These are phyloP conservation scores for Hibiscus tridactylites DNA, from an alignment of 345 rosid species.

Conservation along the genomic window DNA sequence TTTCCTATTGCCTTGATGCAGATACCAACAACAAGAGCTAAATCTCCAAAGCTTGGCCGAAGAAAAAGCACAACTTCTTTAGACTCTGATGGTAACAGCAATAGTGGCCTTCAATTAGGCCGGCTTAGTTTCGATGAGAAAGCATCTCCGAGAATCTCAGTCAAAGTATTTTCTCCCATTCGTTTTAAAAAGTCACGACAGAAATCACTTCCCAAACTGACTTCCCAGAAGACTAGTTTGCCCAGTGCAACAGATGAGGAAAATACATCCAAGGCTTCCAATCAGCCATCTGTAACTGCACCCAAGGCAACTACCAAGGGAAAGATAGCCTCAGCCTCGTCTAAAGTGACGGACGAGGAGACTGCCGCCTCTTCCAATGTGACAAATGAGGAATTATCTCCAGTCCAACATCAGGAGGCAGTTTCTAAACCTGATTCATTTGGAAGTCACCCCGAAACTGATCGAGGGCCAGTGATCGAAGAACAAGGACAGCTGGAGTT, in stretches of 20 bases:
- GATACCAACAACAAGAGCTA: constrained; percentile 93
- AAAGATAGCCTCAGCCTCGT: not conserved
- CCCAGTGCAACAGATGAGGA: constrained; percentile 16
- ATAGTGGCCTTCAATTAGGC: constrained; percentile 21
- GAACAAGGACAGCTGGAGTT: constrained; percentile 31
- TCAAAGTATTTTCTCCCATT: constrained; percentile 42
- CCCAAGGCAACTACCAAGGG: constrained; percentile 14
- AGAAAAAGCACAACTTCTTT: constrained; percentile 41
- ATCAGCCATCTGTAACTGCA: constrained; percentile 13
- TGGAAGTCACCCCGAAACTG: constrained; percentile 23
- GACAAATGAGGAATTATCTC: constrained; percentile 17
- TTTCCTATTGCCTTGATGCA: constrained; percentile 23
- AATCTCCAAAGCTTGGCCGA: constrained; percentile 95
- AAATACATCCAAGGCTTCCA: constrained; percentile 16
- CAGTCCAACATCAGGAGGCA: constrained; percentile 23
- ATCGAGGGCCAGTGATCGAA: constrained; percentile 19
- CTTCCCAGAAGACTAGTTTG: constrained; percentile 62
- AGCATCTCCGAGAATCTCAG: constrained; percentile 26
- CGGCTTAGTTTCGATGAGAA: constrained; percentile 75
- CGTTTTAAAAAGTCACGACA: constrained; percentile 55
- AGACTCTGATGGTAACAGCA: constrained; percentile 45
- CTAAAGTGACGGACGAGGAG: constrained; percentile 22
- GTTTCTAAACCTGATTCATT: constrained; percentile 17
- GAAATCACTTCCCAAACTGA: constrained; percentile 82
- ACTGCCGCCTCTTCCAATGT: constrained; percentile 4